These are phyloP conservation scores for Phytopythium sindhum DNA, from an alignment of 352 stramenopile species.

Conservation along the genomic window DNA sequence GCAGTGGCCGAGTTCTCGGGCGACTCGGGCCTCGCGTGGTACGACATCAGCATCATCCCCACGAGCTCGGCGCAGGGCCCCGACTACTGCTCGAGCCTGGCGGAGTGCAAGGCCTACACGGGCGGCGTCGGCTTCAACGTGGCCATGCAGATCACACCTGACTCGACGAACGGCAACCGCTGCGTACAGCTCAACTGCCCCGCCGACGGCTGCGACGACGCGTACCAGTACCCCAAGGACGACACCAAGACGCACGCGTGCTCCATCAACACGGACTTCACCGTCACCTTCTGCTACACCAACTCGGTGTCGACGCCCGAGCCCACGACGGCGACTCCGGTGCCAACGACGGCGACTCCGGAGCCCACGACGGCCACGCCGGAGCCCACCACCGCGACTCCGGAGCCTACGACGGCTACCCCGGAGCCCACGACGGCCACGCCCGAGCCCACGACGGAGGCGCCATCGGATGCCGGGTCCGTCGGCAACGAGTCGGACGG, in stretches of 20 bases:
- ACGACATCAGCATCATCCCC: conserved; percentile 79
- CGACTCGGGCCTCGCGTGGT: conserved; percentile 50
- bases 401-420: conserved; percentile 8
- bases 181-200: conserved; percentile 52
- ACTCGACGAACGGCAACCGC: conserved; percentile 28
- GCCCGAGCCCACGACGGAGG: conserved; percentile 10
- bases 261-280: conserved; percentile 43
- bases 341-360: conserved; percentile 14
- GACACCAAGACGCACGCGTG: conserved; percentile 71
- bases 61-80: conserved; percentile 36
- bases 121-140: conserved; percentile 68
- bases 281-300: conserved; percentile 50
- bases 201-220: conserved; percentile 51
- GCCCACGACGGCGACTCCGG: conserved; percentile 12
- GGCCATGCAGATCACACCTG: conserved; percentile 59
- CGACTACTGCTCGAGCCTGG: conserved; percentile 45
- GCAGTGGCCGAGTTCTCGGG: conserved; percentile 67
- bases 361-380: conserved; percentile 11
- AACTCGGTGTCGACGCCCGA: conserved; percentile 17
- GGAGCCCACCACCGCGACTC: conserved; percentile 8
- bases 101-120: conserved; percentile 47
- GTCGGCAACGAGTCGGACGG: conserved; percentile 3
- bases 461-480: conserved; percentile 2
- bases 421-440: conserved; percentile 11
- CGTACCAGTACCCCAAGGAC: conserved; percentile 67